Conservation (phyloP, 495 filamentous ascomycete species). For the Sabuloglossum arenarium region DNA sequence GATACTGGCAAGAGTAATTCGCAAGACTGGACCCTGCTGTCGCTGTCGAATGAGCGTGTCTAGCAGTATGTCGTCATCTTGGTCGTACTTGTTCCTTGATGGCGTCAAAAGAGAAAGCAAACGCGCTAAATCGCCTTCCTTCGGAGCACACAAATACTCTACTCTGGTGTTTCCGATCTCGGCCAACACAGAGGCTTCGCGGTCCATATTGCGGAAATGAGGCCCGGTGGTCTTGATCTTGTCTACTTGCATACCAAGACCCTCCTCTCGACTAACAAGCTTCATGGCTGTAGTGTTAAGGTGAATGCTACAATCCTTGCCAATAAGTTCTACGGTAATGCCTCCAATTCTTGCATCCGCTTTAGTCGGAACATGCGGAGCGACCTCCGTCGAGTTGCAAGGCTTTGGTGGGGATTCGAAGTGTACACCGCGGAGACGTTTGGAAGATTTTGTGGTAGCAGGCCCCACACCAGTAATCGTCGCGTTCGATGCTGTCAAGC, state of each 20-base stretch:
- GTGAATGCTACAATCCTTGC: constrained; percentile 52
- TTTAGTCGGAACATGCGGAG: constrained; percentile 32
- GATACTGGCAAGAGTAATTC: constrained; percentile 39
- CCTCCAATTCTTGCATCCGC: constrained; percentile 60
- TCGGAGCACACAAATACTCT: constrained; percentile 53
- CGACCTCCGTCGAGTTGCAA: constrained; percentile 13
- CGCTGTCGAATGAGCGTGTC: constrained; percentile 83
- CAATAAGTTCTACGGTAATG: constrained; percentile 46
- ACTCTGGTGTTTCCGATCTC: constrained; percentile 43
- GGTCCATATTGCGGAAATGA: constrained; percentile 24
- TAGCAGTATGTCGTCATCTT: constrained; percentile 84
- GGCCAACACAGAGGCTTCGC: constrained; percentile 28
- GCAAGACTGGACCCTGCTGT: constrained; percentile 69
- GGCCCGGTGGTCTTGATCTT: constrained; percentile 56
- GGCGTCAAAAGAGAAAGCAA: constrained; percentile 76
- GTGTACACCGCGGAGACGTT: constrained; percentile 39
- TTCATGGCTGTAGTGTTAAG: constrained; percentile 64
- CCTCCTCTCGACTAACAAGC: constrained; percentile 46
- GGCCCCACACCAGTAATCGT: constrained; percentile 23
- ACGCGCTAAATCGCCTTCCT: constrained; percentile 58
- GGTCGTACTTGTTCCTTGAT: constrained; percentile 77
- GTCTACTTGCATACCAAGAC: constrained; percentile 49
- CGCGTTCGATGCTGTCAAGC: constrained; percentile 55
- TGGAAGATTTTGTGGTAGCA: constrained; percentile 14
- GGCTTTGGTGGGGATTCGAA: constrained; percentile 29